Base-by-base conservation (phyloP, 306 rosid species). In the Ceratonia siliqua region DNA sequence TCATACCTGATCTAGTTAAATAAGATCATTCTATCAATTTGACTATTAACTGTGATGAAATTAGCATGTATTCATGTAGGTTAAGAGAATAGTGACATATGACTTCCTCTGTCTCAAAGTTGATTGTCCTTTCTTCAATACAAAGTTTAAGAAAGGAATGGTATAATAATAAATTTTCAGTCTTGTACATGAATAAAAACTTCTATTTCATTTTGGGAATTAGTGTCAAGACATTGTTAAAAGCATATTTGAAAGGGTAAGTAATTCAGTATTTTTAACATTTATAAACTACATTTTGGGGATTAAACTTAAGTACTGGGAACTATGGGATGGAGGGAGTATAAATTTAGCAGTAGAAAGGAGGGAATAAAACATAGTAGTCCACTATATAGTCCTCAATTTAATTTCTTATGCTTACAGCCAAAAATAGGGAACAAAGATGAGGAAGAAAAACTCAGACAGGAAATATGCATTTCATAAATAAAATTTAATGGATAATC, bases 1-100 rank as follows among this genome's bases (percentile, higher is more conserved):
- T 66, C 22, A 67, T 54, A 49, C 72, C 43, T 48, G 63, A 52
- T 62, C 57, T 22, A 58, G 45, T 18, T 58, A 80, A 62, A 81
- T 27, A 63, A 75, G n/a, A n/a, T n/a, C n/a, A 39, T 22, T 17
- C 39, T 33, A 30, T 36, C 57, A 12, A 72, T n/a, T 62, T 24
- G 54, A 62, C 62, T 62, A 33, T 49, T 38, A 33, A 25, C 32
- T 20, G 43, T 33, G 13, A 33, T 33, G 74, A 33, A 68, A 49
- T 73, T 77, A 38, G 15, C 72, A 66, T 53, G 25, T 6, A 64
- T 18, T 20, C 68, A 58, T 12, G 36, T n/a, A 57, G 68, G 57
- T 30, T 58, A n/a, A 41, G 56, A 56, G 24, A 30, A 59, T 49
- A 35, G 12, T 20, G 18, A 21, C 17, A 35, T 49, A 67, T 4